Evolutionary conservation across 108 stramenopile species (phyloP).

Genomic region (Skeletonema grethae): DNA sequence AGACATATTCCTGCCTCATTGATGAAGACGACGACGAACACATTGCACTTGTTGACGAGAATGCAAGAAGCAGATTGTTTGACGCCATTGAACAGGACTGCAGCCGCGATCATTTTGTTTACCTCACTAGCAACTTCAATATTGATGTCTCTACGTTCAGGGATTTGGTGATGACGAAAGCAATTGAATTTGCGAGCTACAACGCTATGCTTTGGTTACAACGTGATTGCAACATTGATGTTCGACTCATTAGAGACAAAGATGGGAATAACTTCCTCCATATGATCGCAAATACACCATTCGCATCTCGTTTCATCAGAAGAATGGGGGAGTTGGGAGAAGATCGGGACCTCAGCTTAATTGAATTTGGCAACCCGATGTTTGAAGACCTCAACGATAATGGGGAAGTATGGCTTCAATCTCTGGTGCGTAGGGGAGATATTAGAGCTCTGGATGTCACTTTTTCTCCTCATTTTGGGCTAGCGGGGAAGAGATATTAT

Average conservation of each 20-base stretch:
- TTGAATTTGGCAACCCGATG: background rate
- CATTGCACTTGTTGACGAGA: background rate
- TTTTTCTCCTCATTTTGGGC: background rate
- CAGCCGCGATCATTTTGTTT: background rate
- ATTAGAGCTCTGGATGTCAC: constrained; percentile 13
- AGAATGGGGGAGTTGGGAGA: background rate
- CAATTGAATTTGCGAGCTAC: constrained; percentile 15
- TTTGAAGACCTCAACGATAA: background rate
- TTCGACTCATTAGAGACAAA: background rate
- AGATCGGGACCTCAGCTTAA: background rate
- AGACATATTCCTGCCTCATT: constrained; percentile 1
- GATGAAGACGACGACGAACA: constrained; percentile 10
- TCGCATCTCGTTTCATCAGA: constrained; percentile 13
- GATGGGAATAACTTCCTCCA: constrained; percentile 17
- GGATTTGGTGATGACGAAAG: constrained; percentile 14
- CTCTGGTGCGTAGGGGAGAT: constrained; percentile 7
- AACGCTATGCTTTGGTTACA: constrained; percentile 12
- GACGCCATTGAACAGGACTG: constrained; percentile 16
- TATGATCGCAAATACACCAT: constrained; percentile 11
- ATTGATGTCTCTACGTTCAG: constrained; percentile 14
- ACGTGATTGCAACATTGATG: constrained; percentile 4
- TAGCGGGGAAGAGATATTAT: background rate
- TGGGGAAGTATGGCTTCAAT: constrained; percentile 16
- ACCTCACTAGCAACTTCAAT: constrained; percentile 2
- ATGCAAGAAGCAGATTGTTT: constrained; percentile 7